Percentiles rank a stretch among this genome's conserved stretches.
These are phyloP conservation scores for Russula vinacea DNA, from an alignment of 768 basidiomycete genomes.

Conservation along the genomic window DNA sequence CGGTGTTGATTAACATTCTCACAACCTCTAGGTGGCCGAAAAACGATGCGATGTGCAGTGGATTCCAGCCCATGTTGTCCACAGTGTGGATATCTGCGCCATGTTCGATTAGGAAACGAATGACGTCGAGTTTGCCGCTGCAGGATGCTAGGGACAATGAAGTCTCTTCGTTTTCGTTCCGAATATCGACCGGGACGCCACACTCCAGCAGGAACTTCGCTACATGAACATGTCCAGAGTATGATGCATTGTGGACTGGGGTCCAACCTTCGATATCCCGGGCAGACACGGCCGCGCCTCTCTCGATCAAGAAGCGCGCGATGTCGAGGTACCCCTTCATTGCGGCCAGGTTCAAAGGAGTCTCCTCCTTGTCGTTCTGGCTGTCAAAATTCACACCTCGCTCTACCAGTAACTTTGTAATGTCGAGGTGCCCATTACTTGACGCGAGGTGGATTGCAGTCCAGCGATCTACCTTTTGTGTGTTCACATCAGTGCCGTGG, in stretches of 20 bases:
- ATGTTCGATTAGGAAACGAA: neutral
- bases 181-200: neutral
- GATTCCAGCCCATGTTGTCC: neutral
- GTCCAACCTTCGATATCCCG: neutral
- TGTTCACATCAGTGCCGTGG: too few species aligned
- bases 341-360: neutral
- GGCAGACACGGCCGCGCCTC: neutral
- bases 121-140: neutral
- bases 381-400: neutral
- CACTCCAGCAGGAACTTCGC: neutral
- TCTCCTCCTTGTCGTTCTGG: neutral
- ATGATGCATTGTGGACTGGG: neutral
- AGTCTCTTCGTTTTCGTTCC: neutral
- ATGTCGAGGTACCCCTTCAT: neutral
- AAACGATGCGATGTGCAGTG: neutral
- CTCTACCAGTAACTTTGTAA: neutral
- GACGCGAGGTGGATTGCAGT: too few species aligned
- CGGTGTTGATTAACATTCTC: neutral
- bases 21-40: neutral
- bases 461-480: too few species aligned
- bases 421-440: neutral
- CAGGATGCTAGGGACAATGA: neutral
- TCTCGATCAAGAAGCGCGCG: neutral
- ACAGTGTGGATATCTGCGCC: neutral
- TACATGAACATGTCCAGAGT: neutral